A percentile compares a stretch with the other conserved stretches of the same genome.
phyloP scores from a whole-genome alignment of 2,329 filamentous ascomycete genomes.

The Cadophora sp. region DNA sequence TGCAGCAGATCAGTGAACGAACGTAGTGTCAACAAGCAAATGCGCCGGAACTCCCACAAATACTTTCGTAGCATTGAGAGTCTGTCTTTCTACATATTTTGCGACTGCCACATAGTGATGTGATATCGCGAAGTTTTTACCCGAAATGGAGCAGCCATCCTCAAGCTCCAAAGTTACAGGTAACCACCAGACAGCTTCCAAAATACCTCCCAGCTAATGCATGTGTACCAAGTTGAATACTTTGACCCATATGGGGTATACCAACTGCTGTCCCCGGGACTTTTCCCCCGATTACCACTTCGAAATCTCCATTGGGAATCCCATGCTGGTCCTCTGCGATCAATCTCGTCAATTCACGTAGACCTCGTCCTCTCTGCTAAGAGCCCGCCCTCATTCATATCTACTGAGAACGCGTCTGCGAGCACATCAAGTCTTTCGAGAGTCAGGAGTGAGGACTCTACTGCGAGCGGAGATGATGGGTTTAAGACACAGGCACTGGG shows the following conservation, averaged over 20 bases:
- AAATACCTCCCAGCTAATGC: conserved; percentile 25
- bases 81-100: not conserved
- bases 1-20: not conserved
- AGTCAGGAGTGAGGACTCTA: conserved; percentile 48
- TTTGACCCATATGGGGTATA: conserved; percentile 92
- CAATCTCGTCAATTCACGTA: conserved; percentile 91
- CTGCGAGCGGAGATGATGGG: conserved; percentile 58
- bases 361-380: conserved; percentile 73
- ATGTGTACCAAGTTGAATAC: conserved; percentile 76
- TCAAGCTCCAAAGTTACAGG: conserved; percentile 81
- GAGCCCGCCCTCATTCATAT: conserved; percentile 48
- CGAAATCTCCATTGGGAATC: conserved; percentile 98
- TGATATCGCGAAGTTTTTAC: not conserved
- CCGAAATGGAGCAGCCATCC: conserved; percentile 66
- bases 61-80: not conserved
- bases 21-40: conserved; percentile 9
- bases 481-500: conserved; percentile 64
- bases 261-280: conserved; percentile 77
- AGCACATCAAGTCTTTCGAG: conserved; percentile 43
- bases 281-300: conserved; percentile 81
- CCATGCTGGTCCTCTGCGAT: conserved; percentile 86
- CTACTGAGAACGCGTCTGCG: conserved; percentile 46
- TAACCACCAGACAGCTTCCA: conserved; percentile 46
- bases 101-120: not conserved
- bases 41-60: not conserved